Base-by-base conservation (phyloP, 2,329 filamentous ascomycete genomes). In the Pleurostoma richardsiae region DNA sequence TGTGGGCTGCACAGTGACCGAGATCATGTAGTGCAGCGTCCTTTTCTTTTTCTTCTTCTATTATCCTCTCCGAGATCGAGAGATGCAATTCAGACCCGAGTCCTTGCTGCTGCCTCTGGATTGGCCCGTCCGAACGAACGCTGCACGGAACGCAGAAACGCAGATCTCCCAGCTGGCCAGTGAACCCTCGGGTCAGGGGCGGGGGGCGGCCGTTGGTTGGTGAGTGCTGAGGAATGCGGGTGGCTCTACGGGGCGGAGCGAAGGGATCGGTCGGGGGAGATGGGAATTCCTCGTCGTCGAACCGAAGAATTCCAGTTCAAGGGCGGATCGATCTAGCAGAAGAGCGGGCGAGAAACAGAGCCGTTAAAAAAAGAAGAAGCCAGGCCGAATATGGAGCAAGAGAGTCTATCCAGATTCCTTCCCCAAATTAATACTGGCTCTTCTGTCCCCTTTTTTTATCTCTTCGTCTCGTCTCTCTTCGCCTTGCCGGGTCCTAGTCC, bases 271-370 rank as follows among this genome's bases (percentile, higher is more conserved):
- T 57, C 56, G 56, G 63, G 59, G 61, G 60, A 62, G 60, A 59
- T 55, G 60, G 59, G 61, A 67, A 68, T 71, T 72, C 69, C 65
- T 69, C 60, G 61, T 62, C 52, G 62, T 61, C 60, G 61, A 61
- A 60, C 62, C 63, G 63, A 70, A 69, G 69, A 72, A 73, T 72
- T 67, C 54, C 54, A 56, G 47, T 49, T 41, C 44, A 47, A 47
- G 45, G 48, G 46, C 19, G 51, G 43, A 31, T 50, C 43, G 50
- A 46, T 43, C 43, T 47, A 30, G 40, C 46, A 39, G 42, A 44
- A 33, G 42, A 44, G 40, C 46, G 42, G 50, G 52, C 42, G 49
- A 51, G 46, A 47, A 39, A 45, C 44, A 43, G 46, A 47, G 19
- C 19, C 19, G 19, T 19, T 19, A 19, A 42, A 44, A 41, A 38